Conservation (phyloP, 1,139 yeast genomes). For the Suhomyces maxii region DNA sequence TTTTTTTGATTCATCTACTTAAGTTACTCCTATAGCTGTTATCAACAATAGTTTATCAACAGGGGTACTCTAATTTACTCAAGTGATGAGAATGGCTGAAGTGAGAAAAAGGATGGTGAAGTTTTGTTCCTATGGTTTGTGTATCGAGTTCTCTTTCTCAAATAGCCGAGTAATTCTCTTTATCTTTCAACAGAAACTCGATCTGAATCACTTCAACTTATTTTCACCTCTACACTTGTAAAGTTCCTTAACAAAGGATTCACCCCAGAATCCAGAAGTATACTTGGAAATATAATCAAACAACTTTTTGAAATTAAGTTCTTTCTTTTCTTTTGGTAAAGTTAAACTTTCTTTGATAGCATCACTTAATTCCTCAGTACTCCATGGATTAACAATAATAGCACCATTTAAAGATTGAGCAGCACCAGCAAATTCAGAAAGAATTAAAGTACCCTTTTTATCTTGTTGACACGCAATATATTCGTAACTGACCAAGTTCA, state of each 20-base stretch:
- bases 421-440: slow-evolving; percentile 98
- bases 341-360: slow-evolving; percentile 88
- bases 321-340: slow-evolving; percentile 75
- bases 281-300: slow-evolving; percentile 87
- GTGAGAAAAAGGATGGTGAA: too few relatives aligned
- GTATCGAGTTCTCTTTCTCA: too few relatives aligned
- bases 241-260: slow-evolving; percentile 87
- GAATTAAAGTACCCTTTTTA: slow-evolving; percentile 78
- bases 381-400: slow-evolving; percentile 95
- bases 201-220: background rate
- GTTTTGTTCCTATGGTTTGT: too few relatives aligned
- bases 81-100: too few relatives aligned
- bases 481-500: slow-evolving; percentile 95
- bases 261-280: slow-evolving; percentile 97
- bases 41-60: too few relatives aligned
- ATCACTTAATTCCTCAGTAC: slow-evolving; percentile 86
- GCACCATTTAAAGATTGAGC: slow-evolving; percentile 97
- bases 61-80: too few relatives aligned
- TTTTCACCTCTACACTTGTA: slow-evolving; percentile 34
- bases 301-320: slow-evolving; percentile 75
- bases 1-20: too few relatives aligned
- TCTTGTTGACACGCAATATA: slow-evolving; percentile 94
- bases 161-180: too few relatives aligned
- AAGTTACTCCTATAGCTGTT: too few relatives aligned
- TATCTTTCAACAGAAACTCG: too few relatives aligned